Conservation (phyloP, 1,284 basidiomycete genomes). For the Fomitiporia mediterranea region DNA sequence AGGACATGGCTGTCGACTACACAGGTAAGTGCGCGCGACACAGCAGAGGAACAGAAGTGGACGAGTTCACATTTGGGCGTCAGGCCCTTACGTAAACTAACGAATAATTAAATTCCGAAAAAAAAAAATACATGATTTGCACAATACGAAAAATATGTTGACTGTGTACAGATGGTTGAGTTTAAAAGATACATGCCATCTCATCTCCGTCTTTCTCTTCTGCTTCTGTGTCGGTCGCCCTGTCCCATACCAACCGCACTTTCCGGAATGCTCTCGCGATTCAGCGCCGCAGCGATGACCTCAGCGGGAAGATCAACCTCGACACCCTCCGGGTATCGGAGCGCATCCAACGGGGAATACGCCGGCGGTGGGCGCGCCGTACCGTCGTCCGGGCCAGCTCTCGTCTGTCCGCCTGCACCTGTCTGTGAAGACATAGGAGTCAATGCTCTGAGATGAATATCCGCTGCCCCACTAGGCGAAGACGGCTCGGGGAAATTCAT, state of each 20-base stretch:
- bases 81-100: background rate
- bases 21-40: no score
- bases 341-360: constrained; percentile 79
- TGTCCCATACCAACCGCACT: constrained; percentile 40
- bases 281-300: constrained; percentile 74
- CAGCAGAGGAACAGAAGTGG: background rate
- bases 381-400: constrained; percentile 25
- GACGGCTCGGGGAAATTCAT: constrained; percentile 62
- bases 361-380: constrained; percentile 65
- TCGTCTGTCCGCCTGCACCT: constrained; percentile 21
- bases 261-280: constrained; percentile 56
- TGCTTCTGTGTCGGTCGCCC: constrained; percentile 15
- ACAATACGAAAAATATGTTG: background rate
- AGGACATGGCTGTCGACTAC: constrained; percentile 10
- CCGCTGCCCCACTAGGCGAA: constrained; percentile 70
- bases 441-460: constrained; percentile 72
- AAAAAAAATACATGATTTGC: background rate
- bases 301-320: constrained; percentile 80
- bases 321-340: constrained; percentile 73
- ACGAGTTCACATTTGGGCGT: background rate
- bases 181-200: background rate
- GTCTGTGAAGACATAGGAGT: constrained; percentile 26
- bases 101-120: background rate
- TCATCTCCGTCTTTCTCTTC: constrained; percentile 18
- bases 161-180: constrained; percentile 7